Conservation (phyloP, 1,284 basidiomycete species). For the Peniophora sp. region DNA sequence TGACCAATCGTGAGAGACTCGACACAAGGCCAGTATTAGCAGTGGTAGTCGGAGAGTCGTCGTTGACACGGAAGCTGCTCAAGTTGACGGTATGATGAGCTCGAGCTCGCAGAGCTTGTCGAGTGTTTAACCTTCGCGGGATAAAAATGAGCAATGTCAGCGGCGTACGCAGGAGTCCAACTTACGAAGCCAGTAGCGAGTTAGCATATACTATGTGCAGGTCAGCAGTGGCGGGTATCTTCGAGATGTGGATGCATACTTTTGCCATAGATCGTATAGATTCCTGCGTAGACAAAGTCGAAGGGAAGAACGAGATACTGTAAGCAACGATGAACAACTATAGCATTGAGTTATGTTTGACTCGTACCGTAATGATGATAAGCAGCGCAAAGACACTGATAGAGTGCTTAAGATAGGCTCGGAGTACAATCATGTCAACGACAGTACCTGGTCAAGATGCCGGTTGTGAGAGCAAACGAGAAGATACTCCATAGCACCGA, state of each 20-base stretch:
- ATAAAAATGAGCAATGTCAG: too few species aligned
- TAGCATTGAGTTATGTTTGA: too few species aligned
- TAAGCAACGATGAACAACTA: neutral
- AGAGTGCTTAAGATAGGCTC: neutral
- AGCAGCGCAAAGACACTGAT: neutral
- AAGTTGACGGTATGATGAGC: too few species aligned
- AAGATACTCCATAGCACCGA: neutral
- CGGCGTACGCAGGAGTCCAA: too few species aligned
- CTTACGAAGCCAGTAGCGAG: neutral
- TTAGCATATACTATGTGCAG: neutral
- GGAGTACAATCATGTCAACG: neutral
- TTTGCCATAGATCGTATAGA: neutral
- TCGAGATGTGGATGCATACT: neutral
- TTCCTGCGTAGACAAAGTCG: neutral
- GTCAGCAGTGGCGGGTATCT: neutral
- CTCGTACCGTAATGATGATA: neutral
- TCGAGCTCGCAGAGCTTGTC: too few species aligned
- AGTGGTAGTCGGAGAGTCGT: too few species aligned
- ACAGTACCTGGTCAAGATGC: neutral
- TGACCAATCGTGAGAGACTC: too few species aligned
- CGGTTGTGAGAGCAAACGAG: neutral
- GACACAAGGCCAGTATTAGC: too few species aligned
- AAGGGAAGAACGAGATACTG: neutral
- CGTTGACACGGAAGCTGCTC: too few species aligned
- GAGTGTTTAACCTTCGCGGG: too few species aligned